Evolutionary conservation across 2,329 filamentous ascomycete genomes (phyloP).

Genomic region (Penicillium sp.): DNA sequence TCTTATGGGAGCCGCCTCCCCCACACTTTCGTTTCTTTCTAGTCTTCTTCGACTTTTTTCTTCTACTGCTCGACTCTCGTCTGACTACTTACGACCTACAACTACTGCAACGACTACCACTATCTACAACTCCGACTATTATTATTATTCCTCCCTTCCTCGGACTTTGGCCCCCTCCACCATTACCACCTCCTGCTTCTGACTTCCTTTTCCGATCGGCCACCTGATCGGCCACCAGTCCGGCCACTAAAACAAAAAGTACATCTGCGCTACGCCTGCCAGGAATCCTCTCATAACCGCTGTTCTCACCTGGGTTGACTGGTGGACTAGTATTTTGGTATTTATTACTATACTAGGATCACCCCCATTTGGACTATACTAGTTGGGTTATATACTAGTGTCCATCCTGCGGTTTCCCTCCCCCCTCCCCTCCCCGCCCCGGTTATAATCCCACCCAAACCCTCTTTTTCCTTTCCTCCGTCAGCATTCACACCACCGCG

Average conservation of each 20-base stretch:
- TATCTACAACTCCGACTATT: too few relatives aligned
- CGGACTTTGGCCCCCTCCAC: not conserved
- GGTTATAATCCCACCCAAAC: not conserved
- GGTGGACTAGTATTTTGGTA: not conserved
- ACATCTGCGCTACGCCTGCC: not conserved
- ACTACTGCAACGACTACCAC: too few relatives aligned
- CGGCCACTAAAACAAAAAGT: slow-evolving; percentile 1
- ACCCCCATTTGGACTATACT: not conserved
- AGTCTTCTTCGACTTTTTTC: not conserved
- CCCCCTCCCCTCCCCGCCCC: slow-evolving; percentile 1
- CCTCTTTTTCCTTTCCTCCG: slow-evolving; percentile 3
- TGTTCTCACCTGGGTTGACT: not conserved
- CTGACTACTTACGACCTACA: not conserved
- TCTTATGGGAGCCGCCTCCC: slow-evolving; percentile 11
- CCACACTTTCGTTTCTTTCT: not conserved
- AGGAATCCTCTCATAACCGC: not conserved
- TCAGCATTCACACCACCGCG: slow-evolving; percentile 5
- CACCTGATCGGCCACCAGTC: slow-evolving; percentile 15
- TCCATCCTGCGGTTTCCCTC: not conserved
- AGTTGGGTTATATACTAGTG: slow-evolving; percentile 6
- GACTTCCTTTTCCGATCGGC: slow-evolving; percentile 8
- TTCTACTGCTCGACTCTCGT: not conserved
- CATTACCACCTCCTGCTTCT: not conserved
- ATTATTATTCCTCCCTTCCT: too few relatives aligned
- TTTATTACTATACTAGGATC: not conserved